Conservation (phyloP, 345 rosid species). For the Sonneratia caseolaris region DNA sequence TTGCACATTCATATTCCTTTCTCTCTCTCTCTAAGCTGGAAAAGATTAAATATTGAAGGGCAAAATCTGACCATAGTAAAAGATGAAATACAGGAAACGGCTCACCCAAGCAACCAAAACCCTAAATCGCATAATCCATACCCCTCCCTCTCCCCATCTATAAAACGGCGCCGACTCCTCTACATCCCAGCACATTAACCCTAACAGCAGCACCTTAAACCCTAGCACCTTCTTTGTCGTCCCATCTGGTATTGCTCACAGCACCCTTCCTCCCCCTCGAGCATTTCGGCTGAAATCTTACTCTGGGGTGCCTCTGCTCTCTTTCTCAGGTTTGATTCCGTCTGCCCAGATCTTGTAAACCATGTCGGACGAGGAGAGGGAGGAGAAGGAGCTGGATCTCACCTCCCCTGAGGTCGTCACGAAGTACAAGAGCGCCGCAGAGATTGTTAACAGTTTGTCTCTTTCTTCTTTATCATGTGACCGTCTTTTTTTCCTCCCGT, state of each 20-base stretch:
- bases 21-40: no score
- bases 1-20: no score
- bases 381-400: slow-evolving; percentile 97
- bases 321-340: neutral
- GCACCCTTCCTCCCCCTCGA: no score
- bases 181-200: neutral
- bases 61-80: no score
- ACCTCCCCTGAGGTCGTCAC: slow-evolving; percentile 87
- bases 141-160: neutral
- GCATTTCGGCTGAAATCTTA: neutral
- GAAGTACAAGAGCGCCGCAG: slow-evolving; percentile 96
- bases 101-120: neutral
- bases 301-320: neutral
- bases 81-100: neutral
- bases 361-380: slow-evolving; percentile 98
- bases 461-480: neutral
- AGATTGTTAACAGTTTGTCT: slow-evolving; percentile 70
- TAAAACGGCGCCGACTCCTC: slow-evolving; percentile 3
- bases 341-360: slow-evolving; percentile 13
- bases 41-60: neutral
- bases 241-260: no score
- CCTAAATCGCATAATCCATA: neutral
- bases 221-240: neutral
- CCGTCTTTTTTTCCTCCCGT: neutral
- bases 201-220: neutral